These are phyloP conservation scores for Gracilaria caudata DNA, from an alignment of 23 red algal species.

Conservation along the genomic window DNA sequence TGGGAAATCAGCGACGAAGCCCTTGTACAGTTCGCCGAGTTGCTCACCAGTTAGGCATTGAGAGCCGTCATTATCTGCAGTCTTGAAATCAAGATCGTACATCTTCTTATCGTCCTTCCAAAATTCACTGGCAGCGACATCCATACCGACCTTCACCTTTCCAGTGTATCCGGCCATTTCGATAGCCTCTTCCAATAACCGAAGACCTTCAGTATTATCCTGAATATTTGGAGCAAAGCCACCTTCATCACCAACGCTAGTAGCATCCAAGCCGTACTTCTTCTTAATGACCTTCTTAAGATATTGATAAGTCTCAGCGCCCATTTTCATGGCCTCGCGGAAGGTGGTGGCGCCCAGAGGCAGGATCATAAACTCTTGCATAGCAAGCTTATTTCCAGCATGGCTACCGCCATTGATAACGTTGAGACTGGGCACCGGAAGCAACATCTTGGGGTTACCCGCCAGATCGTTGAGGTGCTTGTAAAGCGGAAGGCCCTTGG, in stretches of 20 bases:
- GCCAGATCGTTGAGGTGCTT: conserved; percentile 94
- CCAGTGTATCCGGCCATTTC: conserved; percentile 81
- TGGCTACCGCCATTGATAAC: conserved; percentile 94
- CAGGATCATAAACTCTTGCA: conserved; percentile 98
- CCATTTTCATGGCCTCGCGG: conserved; percentile 92
- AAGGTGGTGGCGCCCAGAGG: conserved; percentile 80
- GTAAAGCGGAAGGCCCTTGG: conserved; percentile 86
- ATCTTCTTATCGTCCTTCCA: conserved; percentile 63
- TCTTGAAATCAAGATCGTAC: conserved; percentile 98
- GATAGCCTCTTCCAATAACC: conserved; percentile 87
- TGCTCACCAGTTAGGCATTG: conserved; percentile 59
- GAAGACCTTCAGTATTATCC: conserved; percentile 79
- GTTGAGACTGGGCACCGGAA: conserved; percentile 92
- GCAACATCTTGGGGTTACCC: conserved; percentile 92
- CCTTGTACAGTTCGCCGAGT: conserved; percentile 84
- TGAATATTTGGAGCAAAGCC: conserved; percentile 93
- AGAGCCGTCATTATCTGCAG: conserved; percentile 68
- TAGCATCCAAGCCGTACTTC: conserved; percentile 92
- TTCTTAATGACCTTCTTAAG: conserved; percentile 96
- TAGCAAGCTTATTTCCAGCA: conserved; percentile 88
- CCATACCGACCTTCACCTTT: conserved; percentile 89
- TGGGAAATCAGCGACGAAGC: conserved; percentile 68
- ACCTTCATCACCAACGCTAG: conserved; percentile 95
- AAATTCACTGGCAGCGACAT: conserved; percentile 90
- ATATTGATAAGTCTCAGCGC: conserved; percentile 90